Percentiles rank a stretch among this genome's conserved stretches.
Conservation (phyloP, 768 basidiomycete species). For the Lactarius tabidus region DNA sequence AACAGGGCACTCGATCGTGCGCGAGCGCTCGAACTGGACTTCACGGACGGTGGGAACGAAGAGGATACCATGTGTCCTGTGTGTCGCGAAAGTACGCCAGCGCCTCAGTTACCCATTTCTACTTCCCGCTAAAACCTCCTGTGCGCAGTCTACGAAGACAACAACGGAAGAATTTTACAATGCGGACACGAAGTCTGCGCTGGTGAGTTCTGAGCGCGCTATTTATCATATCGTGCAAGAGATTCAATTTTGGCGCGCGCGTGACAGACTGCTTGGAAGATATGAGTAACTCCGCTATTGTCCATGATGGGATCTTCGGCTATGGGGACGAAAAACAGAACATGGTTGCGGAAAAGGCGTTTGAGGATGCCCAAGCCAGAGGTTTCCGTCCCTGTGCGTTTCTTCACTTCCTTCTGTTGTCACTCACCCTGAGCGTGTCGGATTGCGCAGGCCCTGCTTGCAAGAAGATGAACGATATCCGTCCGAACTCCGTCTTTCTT, state of each 20-base stretch:
- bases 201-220: slow-evolving; percentile 36
- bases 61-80: slow-evolving; percentile 53
- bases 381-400: slow-evolving; percentile 55
- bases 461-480: slow-evolving; percentile 57
- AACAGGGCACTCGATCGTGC: slow-evolving; percentile 47
- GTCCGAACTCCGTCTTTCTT: slow-evolving; percentile 50
- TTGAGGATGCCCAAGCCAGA: slow-evolving; percentile 52
- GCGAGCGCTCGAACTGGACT: slow-evolving; percentile 42
- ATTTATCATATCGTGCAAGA: not conserved
- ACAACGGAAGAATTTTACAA: slow-evolving; percentile 54
- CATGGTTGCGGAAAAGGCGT: slow-evolving; percentile 49
- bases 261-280: slow-evolving; percentile 52
- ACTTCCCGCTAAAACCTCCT: slow-evolving; percentile 25
- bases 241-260: not conserved
- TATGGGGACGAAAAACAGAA: slow-evolving; percentile 54
- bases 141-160: slow-evolving; percentile 41
- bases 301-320: slow-evolving; percentile 58
- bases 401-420: not conserved
- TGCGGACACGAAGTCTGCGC: slow-evolving; percentile 69
- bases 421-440: not conserved
- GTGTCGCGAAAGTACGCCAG: slow-evolving; percentile 56
- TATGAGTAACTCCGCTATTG: slow-evolving; percentile 47
- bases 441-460: slow-evolving; percentile 61
- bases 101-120: not conserved
- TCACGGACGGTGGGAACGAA: slow-evolving; percentile 47